These are phyloP conservation scores for Ascochyta lentis DNA, from an alignment of 2,329 filamentous ascomycete species.

Conservation along the genomic window DNA sequence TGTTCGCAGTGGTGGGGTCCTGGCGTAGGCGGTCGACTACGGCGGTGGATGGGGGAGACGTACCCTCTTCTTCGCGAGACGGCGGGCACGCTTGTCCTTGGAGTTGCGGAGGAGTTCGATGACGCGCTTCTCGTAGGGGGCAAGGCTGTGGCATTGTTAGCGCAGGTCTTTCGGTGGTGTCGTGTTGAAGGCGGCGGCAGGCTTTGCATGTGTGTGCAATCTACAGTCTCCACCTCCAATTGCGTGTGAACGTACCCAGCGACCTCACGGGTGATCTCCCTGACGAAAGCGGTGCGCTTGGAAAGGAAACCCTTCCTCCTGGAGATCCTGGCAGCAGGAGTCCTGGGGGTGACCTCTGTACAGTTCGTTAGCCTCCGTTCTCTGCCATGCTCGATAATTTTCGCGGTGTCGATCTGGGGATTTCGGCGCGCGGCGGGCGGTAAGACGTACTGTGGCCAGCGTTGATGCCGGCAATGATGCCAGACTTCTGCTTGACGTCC, in stretches of 20 bases:
- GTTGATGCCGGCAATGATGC: constrained; percentile 67
- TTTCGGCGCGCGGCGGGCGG: constrained; percentile 25
- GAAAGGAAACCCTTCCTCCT: constrained; percentile 94
- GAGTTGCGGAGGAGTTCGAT: constrained; percentile 99
- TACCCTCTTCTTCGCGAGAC: constrained; percentile 99
- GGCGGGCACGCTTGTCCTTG: constrained; percentile 98
- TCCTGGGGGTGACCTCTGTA: constrained; percentile 59
- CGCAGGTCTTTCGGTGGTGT: not conserved
- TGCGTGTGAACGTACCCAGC: constrained; percentile 73
- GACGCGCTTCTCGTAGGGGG: constrained; percentile 85
- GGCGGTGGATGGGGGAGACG: constrained; percentile 48
- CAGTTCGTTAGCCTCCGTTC: constrained; percentile 33
- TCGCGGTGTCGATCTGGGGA: constrained; percentile 13
- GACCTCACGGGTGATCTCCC: constrained; percentile 98
- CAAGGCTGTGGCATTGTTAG: constrained; percentile 30
- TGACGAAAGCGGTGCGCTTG: constrained; percentile 96
- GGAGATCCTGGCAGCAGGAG: constrained; percentile 58
- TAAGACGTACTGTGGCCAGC: constrained; percentile 68
- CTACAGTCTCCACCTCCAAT: constrained; percentile 15
- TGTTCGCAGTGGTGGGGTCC: constrained; percentile 3
- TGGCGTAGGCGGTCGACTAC: constrained; percentile 4
- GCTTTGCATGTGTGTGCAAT: constrained; percentile 51
- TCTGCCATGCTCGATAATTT: constrained; percentile 20
- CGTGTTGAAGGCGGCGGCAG: constrained; percentile 23
- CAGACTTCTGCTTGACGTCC: constrained; percentile 62